Evolutionary conservation across 768 basidiomycete species (phyloP).

Genomic region (Phylloporus rhodoxanthus): DNA sequence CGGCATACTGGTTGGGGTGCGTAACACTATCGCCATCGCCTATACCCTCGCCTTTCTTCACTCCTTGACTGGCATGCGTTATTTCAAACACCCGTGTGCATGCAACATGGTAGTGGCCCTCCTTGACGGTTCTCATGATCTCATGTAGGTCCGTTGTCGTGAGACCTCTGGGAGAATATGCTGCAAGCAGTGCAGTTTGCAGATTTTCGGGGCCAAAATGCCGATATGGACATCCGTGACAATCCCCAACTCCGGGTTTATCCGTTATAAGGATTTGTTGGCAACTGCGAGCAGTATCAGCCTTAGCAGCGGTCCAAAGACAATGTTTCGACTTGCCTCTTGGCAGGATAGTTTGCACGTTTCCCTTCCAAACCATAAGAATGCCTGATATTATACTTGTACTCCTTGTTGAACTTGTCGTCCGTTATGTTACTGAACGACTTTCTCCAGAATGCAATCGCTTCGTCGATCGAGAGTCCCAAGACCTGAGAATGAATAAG

Average conservation of each 20-base stretch:
- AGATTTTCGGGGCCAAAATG: conserved; percentile 84
- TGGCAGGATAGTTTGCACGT: conserved; percentile 90
- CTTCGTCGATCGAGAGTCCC: conserved; percentile 92
- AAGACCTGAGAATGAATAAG: conserved; percentile 53
- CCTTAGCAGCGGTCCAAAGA: not conserved
- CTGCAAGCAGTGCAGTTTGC: conserved; percentile 63
- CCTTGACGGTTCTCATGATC: conserved; percentile 73
- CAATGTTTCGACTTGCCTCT: conserved; percentile 48
- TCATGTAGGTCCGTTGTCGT: conserved; percentile 70
- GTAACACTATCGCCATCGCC: conserved; percentile 82
- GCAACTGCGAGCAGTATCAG: conserved; percentile 52
- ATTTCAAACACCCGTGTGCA: conserved; percentile 97
- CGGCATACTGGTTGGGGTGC: conserved; percentile 89
- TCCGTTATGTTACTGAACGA: conserved; percentile 76
- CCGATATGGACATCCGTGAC: conserved; percentile 90
- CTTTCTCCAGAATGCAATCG: conserved; percentile 87
- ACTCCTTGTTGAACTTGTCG: conserved; percentile 96
- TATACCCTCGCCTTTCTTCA: conserved; percentile 86
- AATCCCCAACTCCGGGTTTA: conserved; percentile 61
- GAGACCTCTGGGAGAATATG: conserved; percentile 61
- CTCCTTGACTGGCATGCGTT: conserved; percentile 65
- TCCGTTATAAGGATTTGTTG: conserved; percentile 73
- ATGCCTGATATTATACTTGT: conserved; percentile 96
- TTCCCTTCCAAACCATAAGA: conserved; percentile 92
- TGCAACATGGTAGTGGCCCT: conserved; percentile 85